These are phyloP conservation scores for Aschersonia sp. DNA, from an alignment of 2,329 filamentous ascomycete genomes.

Conservation along the genomic window DNA sequence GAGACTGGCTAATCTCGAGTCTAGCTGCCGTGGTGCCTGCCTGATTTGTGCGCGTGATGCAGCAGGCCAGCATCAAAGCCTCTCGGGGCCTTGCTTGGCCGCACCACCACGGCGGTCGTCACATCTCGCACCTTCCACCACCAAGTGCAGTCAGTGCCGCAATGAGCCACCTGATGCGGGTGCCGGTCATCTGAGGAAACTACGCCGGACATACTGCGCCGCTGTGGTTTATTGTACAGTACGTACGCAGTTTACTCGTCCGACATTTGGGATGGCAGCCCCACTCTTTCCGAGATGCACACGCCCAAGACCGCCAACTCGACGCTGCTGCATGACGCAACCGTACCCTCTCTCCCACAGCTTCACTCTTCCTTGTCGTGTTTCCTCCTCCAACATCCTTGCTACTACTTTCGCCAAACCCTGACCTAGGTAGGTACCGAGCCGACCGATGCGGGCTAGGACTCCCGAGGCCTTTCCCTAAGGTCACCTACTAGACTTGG, in stretches of 20 bases:
- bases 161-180: no score
- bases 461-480: background rate
- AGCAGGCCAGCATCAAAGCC: no score
- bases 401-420: background rate
- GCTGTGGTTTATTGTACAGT: background rate
- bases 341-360: background rate
- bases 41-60: no score
- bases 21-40: no score
- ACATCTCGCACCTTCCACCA: no score
- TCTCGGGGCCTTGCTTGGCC: no score
- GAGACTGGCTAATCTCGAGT: no score
- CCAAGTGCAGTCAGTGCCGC: no score
- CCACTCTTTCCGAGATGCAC: background rate
- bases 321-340: background rate
- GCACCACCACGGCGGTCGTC: no score
- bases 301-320: background rate
- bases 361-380: background rate
- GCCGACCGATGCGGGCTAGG: background rate
- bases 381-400: background rate
- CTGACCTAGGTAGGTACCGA: background rate
- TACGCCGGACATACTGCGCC: background rate
- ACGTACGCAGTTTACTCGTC: background rate
- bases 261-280: background rate
- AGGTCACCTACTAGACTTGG: no score
- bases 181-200: background rate